Conservation (phyloP, 805 yeast genomes). For the Ogataea minuta region DNA sequence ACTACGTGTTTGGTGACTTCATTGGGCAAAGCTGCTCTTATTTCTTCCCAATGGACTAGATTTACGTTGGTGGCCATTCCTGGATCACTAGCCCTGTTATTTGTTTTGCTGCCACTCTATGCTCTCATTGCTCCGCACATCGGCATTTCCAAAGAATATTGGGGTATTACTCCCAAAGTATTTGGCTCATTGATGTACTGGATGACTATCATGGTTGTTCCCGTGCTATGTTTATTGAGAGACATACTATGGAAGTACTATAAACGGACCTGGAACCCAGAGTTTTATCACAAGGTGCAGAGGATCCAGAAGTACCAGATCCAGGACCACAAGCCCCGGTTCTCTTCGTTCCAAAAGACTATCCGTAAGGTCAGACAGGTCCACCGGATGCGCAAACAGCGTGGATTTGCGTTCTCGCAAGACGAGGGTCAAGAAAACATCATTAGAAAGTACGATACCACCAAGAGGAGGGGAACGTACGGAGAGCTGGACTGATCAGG, state of each 20-base stretch:
- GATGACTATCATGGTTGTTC: constrained; percentile 75
- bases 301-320: constrained; percentile 94
- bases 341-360: constrained; percentile 95
- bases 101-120: constrained; percentile 82
- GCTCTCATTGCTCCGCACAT: constrained; percentile 81
- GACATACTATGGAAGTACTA: constrained; percentile 94
- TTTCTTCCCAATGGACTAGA: constrained; percentile 93
- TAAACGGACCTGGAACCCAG: constrained; percentile 88
- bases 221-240: constrained; percentile 74
- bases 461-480: constrained; percentile 51
- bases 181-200: constrained; percentile 81
- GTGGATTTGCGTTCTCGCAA: constrained; percentile 98
- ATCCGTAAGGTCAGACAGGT: constrained; percentile 97
- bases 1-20: constrained; percentile 87
- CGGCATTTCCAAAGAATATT: constrained; percentile 77
- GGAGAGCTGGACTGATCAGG: constrained; percentile 30
- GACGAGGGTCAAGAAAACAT: constrained; percentile 91
- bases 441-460: constrained; percentile 92
- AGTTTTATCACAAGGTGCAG: constrained; percentile 91
- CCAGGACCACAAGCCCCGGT: constrained; percentile 91
- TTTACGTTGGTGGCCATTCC: constrained; percentile 91
- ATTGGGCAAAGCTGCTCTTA: constrained; percentile 90
- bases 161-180: constrained; percentile 72
- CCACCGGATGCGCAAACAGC: constrained; percentile 94
- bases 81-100: constrained; percentile 85